These are phyloP conservation scores for Tolypocladium endophyticum DNA, from an alignment of 2,329 filamentous ascomycete species.

Conservation along the genomic window DNA sequence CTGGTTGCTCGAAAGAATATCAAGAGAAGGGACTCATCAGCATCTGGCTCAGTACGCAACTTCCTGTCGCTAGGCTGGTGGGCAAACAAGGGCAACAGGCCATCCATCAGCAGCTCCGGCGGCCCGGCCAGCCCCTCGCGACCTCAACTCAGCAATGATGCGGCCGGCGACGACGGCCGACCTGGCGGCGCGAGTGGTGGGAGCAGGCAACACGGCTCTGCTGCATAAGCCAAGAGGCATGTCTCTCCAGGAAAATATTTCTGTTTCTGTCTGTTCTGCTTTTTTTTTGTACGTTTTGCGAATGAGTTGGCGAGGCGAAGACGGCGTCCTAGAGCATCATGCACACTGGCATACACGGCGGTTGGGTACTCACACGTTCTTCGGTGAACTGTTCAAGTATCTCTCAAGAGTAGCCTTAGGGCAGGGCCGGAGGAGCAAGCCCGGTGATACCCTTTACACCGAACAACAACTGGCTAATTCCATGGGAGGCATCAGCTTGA, in stretches of 20 bases:
- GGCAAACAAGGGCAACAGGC: constrained; percentile 9
- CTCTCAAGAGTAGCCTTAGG: not conserved
- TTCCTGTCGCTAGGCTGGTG: constrained; percentile 50
- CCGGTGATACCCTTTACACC: not conserved
- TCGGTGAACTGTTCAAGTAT: not conserved
- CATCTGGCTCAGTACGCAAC: constrained; percentile 40
- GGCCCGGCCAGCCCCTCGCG: constrained; percentile 3
- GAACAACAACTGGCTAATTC: not conserved
- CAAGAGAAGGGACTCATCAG: constrained; percentile 24
- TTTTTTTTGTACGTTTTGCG: not conserved
- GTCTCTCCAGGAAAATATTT: not conserved
- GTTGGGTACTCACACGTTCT: not conserved
- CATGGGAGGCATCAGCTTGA: not conserved
- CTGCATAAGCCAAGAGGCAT: constrained; percentile 18
- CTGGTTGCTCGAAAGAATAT: constrained; percentile 42
- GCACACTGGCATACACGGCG: not conserved
- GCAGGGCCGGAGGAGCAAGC: not conserved
- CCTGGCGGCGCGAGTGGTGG: constrained; percentile 1
- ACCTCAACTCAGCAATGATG: constrained; percentile 10
- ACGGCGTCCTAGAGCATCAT: constrained; percentile 1
- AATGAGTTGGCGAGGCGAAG: constrained; percentile 2
- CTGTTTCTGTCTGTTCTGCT: not conserved
- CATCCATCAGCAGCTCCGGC: constrained; percentile 4
- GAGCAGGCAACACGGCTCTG: constrained; percentile 15
- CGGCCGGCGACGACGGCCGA: constrained; percentile 1